Base-by-base conservation (phyloP, 2,329 filamentous ascomycete genomes). In the Phaeophleospora eucalypticola region DNA sequence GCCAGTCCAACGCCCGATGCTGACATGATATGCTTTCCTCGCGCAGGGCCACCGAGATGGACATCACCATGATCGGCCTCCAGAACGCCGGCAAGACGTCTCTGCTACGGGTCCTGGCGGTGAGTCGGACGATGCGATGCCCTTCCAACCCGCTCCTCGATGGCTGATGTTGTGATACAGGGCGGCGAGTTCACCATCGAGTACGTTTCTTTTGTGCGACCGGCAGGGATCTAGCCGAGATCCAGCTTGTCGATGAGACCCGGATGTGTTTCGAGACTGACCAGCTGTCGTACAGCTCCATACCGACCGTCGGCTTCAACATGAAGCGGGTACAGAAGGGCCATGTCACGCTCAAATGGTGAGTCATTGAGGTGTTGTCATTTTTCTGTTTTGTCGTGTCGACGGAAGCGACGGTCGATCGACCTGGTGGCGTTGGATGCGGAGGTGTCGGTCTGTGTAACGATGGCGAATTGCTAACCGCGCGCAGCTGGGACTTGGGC, bases 11-110 rank as follows among this genome's bases (percentile, higher is more conserved):
- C 24, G 7, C 24, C 6, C 45, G 53, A 46, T 41, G 52, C 56
- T 58, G 55, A 60, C 49, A 44, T 43, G 32, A 24, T 39, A 40
- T 36, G 51, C 48, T 46, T 37, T 46, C 40, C 38, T 47, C 46
- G 56, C 65, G 56, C 61, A 96, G 91, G 93, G 89, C 91, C 59
- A 95, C 90, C 58, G 93, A 98, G 76, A 96, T 98, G 90, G 93
- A 98, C 73, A 91, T 98, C 67, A 97, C 93, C 60, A 95, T 98
- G 86, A 91, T 98, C 68, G 93, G 93, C 18, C 75, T 98, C 66
- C 93, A 98, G 68, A 97, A 97, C 74, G 93, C 93, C 49, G 93
- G 93, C 65, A 98, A 98, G 75, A 97, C 93, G 33, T 97, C 91
- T 53, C 72, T 98, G 65, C 77, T 98, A 68, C 82, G 90, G 61